Conservation (phyloP, 2,329 filamentous ascomycete species). For the Alternaria sp. region DNA sequence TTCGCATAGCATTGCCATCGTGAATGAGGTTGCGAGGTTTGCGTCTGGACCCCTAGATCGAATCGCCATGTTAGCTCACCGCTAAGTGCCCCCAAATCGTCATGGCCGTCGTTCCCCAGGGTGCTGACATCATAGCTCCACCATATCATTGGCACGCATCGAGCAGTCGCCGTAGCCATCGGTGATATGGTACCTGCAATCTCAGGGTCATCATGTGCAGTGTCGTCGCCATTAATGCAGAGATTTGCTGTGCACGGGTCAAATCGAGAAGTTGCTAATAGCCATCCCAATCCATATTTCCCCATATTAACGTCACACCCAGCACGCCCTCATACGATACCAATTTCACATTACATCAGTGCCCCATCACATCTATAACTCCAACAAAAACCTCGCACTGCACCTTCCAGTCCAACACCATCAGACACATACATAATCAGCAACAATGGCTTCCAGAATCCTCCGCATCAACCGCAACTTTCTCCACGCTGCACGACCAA, state of each 20-base stretch:
- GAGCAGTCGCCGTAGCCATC: constrained; percentile 14
- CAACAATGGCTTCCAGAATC: constrained; percentile 16
- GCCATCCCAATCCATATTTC: constrained; percentile 6
- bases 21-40: not conserved
- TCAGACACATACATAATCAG: not conserved
- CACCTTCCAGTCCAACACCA: not conserved
- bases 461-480: constrained; percentile 15
- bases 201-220: constrained; percentile 11
- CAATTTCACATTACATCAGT: constrained; percentile 17
- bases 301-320: constrained; percentile 15
- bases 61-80: constrained; percentile 1
- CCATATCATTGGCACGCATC: constrained; percentile 15
- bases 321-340: not conserved
- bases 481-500: constrained; percentile 10
- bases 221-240: constrained; percentile 17
- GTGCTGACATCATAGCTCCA: constrained; percentile 23
- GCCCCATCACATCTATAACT: constrained; percentile 10
- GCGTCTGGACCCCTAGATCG: constrained; percentile 3
- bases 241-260: constrained; percentile 12
- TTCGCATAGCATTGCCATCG: not conserved
- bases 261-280: constrained; percentile 4
- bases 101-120: constrained; percentile 9
- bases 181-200: constrained; percentile 20
- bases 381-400: not conserved
- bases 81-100: constrained; percentile 7